These are phyloP conservation scores for Elongisporangium prolatum DNA, from an alignment of 352 stramenopile species.

Conservation along the genomic window DNA sequence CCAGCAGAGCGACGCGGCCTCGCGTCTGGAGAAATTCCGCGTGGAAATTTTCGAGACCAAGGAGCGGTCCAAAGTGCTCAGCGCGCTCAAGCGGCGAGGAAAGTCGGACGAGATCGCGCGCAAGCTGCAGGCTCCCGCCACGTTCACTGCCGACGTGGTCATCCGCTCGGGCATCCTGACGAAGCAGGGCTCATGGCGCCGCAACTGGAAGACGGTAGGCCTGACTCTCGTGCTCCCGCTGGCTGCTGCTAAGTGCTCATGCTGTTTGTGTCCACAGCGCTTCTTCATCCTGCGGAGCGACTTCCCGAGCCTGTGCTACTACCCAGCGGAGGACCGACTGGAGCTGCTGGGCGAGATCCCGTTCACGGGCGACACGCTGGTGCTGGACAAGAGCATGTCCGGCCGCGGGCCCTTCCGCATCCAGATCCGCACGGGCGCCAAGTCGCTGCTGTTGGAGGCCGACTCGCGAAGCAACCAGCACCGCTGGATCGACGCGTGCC, in stretches of 20 bases:
- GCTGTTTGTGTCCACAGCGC: slow-evolving; percentile 15
- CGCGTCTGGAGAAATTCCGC: slow-evolving; percentile 63
- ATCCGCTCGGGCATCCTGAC: slow-evolving; percentile 53
- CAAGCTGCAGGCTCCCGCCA: slow-evolving; percentile 29
- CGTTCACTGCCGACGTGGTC: slow-evolving; percentile 71
- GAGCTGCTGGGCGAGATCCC: slow-evolving; percentile 67
- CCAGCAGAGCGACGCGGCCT: slow-evolving; percentile 4
- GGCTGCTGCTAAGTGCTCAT: neutral
- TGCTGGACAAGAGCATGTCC: slow-evolving; percentile 54
- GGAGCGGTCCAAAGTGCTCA: slow-evolving; percentile 69
- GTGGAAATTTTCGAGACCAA: slow-evolving; percentile 76
- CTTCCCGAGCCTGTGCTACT: slow-evolving; percentile 75
- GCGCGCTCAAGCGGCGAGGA: slow-evolving; percentile 61
- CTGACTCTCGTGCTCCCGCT: neutral
- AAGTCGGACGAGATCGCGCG: slow-evolving; percentile 22
- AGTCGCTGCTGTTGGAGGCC: slow-evolving; percentile 58
- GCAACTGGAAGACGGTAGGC: slow-evolving; percentile 79
- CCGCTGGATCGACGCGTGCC: slow-evolving; percentile 67
- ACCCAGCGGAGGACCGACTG: slow-evolving; percentile 78
- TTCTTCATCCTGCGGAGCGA: slow-evolving; percentile 81
- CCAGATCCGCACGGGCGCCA: slow-evolving; percentile 53
- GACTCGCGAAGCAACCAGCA: slow-evolving; percentile 59
- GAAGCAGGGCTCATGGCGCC: slow-evolving; percentile 80
- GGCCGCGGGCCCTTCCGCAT: slow-evolving; percentile 62
- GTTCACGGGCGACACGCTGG: slow-evolving; percentile 69